Percentiles rank a stretch among this genome's conserved stretches.
Evolutionary conservation across 2,329 filamentous ascomycete genomes (phyloP).

Genomic region (Neonectria hederae): DNA sequence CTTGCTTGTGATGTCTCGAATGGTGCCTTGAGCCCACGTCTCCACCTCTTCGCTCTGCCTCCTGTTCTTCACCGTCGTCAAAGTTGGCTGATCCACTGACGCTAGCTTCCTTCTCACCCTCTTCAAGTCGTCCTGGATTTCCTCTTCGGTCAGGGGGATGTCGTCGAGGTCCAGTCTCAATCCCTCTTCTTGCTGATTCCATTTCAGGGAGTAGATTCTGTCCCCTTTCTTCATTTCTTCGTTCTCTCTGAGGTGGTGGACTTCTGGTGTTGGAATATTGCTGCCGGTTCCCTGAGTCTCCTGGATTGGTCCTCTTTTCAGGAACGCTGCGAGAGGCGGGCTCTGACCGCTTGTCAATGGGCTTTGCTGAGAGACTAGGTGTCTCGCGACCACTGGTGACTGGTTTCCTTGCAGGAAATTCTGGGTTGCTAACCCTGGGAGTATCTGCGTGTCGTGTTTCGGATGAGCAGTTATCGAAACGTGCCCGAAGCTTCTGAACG

Average conservation of each 20-base stretch:
- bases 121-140: conserved; percentile 31
- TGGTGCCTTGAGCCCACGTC: conserved; percentile 36
- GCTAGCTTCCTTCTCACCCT: conserved; percentile 14
- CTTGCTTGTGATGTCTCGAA: conserved; percentile 36
- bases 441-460: conserved; percentile 21
- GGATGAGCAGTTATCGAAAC: conserved; percentile 25
- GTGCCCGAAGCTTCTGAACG: conserved; percentile 17
- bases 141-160: conserved; percentile 16
- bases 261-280: conserved; percentile 3
- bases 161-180: conserved; percentile 9
- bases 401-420: conserved; percentile 21
- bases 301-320: background rate
- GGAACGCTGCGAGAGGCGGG: conserved; percentile 19
- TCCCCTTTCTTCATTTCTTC: conserved; percentile 13
- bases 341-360: conserved; percentile 21
- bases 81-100: conserved; percentile 19
- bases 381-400: conserved; percentile 3
- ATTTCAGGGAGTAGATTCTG: conserved; percentile 7
- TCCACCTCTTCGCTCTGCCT: conserved; percentile 18
- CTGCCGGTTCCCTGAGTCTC: conserved; percentile 6
- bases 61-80: conserved; percentile 15
- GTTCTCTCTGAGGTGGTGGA: conserved; percentile 12
- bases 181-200: conserved; percentile 14
- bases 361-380: conserved; percentile 2
- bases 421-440: conserved; percentile 2